Evolutionary conservation across 2,329 filamentous ascomycete species (phyloP).

Genomic region (Ophiostoma ips): DNA sequence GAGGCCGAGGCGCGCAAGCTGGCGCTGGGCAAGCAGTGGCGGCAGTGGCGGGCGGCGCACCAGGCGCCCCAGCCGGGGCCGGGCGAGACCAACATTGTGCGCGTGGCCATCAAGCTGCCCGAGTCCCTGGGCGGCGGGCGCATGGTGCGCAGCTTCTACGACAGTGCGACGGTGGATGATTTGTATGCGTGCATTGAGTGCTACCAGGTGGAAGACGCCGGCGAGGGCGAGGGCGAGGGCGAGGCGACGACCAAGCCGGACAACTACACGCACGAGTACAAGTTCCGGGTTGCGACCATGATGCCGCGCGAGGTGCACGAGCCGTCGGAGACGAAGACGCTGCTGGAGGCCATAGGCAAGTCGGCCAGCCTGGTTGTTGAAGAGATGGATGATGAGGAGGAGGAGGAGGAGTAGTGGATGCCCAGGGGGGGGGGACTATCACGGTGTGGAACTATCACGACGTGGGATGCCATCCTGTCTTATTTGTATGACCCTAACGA

Average conservation of each 20-base stretch:
- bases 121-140: constrained; percentile 51
- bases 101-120: constrained; percentile 54
- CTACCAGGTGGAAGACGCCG: too few species aligned
- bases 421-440: too few species aligned
- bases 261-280: constrained; percentile 66
- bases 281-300: constrained; percentile 72
- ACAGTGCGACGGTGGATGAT: constrained; percentile 64
- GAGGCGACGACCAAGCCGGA: constrained; percentile 43
- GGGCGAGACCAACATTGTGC: constrained; percentile 52
- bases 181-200: constrained; percentile 95
- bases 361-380: constrained; percentile 88
- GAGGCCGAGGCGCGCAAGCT: constrained; percentile 43
- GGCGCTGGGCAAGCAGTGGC: constrained; percentile 45
- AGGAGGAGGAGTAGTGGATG: neutral
- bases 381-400: constrained; percentile 20
- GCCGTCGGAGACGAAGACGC: constrained; percentile 47
- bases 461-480: too few species aligned
- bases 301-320: constrained; percentile 76
- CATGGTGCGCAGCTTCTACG: constrained; percentile 54
- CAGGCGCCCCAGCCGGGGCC: constrained; percentile 44
- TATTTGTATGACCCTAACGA: too few species aligned
- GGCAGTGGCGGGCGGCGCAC: constrained; percentile 58
- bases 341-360: constrained; percentile 61
- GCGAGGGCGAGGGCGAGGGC: constrained; percentile 37
- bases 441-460: too few species aligned